These are phyloP conservation scores for Arabidopsis arenosa DNA, from an alignment of 345 rosid genomes.

Conservation along the genomic window DNA sequence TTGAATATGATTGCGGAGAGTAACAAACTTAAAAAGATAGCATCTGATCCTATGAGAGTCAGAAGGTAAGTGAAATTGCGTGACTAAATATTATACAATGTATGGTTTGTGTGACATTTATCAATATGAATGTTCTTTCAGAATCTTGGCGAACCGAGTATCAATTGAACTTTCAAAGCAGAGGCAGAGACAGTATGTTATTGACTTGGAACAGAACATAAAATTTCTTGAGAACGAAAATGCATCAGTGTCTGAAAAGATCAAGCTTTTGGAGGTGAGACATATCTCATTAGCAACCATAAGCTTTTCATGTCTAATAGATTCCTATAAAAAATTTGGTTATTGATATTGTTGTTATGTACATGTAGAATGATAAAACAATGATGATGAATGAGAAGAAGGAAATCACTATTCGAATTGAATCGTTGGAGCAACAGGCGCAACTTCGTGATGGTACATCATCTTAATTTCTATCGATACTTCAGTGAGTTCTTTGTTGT, in stretches of 20 bases:
- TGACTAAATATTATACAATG: neutral
- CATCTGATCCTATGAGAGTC: neutral
- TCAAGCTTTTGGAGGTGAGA: neutral
- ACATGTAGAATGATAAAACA: neutral
- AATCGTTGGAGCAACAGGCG: neutral
- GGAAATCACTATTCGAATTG: neutral
- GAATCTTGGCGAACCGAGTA: neutral
- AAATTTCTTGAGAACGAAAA: neutral
- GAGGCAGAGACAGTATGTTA: neutral
- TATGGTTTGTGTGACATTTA: neutral
- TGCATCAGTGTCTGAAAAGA: neutral
- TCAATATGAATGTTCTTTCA: neutral
- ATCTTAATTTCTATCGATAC: neutral
- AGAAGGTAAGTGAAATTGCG: neutral
- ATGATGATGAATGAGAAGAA: neutral
- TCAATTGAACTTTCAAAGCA: neutral
- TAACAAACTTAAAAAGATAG: neutral
- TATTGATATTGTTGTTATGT: neutral
- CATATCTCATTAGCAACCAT: neutral
- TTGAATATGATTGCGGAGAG: neutral
- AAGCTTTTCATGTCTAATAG: neutral
- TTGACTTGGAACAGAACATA: neutral
- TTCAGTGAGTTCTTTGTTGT: neutral
- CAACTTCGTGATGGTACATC: neutral
- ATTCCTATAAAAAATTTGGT: neutral